These are phyloP conservation scores for Phanerodontia chrysosporium DNA, from an alignment of 768 basidiomycete genomes.

Conservation along the genomic window DNA sequence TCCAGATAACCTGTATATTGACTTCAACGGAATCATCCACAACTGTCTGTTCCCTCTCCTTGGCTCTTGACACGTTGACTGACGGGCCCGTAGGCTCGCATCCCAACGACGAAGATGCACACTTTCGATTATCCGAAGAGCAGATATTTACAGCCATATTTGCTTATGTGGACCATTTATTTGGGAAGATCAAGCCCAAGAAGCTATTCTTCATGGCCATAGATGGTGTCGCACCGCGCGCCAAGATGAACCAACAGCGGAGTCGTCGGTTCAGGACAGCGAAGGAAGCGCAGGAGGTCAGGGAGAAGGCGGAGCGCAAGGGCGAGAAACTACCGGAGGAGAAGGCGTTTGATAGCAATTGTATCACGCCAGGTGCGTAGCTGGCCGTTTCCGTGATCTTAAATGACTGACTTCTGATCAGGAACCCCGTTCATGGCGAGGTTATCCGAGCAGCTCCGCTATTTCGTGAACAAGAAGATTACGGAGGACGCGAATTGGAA, in stretches of 20 bases:
- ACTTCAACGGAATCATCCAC: conserved; percentile 93
- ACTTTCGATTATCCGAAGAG: conserved; percentile 93
- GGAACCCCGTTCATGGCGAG: conserved; percentile 95
- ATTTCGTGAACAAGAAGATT: conserved; percentile 98
- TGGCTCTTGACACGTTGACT: background rate
- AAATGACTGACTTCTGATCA: conserved; percentile 23
- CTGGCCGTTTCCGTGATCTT: background rate
- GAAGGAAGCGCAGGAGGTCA: conserved; percentile 82
- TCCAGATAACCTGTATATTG: conserved; percentile 85
- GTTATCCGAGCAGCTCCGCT: conserved; percentile 87
- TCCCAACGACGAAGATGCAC: conserved; percentile 93
- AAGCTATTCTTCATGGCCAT: conserved; percentile 99
- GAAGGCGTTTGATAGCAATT: conserved; percentile 98
- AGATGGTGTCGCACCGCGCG: conserved; percentile 94
- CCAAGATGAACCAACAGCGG: conserved; percentile 99
- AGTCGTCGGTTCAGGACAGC: conserved; percentile 91
- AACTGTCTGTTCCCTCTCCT: conserved; percentile 46
- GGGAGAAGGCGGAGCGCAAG: conserved; percentile 81
- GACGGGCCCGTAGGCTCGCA: conserved; percentile 62
- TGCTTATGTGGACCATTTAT: conserved; percentile 93
- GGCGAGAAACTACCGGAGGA: conserved; percentile 90
- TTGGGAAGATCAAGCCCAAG: conserved; percentile 95
- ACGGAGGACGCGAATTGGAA: conserved; percentile 96
- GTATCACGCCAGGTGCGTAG: conserved; percentile 89
- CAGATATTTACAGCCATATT: conserved; percentile 98